These are phyloP conservation scores for Plantago ovata DNA, from an alignment of 257 asterid species.

Conservation along the genomic window DNA sequence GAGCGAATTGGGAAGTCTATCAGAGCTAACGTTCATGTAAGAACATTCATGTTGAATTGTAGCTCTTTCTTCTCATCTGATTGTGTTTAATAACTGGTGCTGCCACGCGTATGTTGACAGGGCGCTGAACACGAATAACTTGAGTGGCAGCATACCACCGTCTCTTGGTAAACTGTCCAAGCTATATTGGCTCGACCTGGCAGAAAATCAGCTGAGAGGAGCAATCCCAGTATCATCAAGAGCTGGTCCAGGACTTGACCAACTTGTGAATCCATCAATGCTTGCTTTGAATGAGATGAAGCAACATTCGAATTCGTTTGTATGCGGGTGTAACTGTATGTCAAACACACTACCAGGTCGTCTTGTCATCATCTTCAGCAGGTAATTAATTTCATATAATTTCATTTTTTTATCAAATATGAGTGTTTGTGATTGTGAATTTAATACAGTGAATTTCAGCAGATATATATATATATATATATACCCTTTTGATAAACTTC, in stretches of 20 bases:
- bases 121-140: slow-evolving; percentile 88
- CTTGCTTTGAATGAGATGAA: too few relatives aligned
- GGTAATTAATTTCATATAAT: too few relatives aligned
- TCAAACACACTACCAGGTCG: too few relatives aligned
- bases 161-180: slow-evolving; percentile 82
- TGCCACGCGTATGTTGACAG: slow-evolving; percentile 33
- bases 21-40: slow-evolving; percentile 86
- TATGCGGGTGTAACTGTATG: too few relatives aligned
- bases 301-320: too few relatives aligned
- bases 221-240: slow-evolving; percentile 75
- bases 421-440: too few relatives aligned
- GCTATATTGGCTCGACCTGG: slow-evolving; percentile 90
- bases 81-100: neutral
- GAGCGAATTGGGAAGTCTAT: slow-evolving; percentile 68
- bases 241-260: slow-evolving; percentile 82
- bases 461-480: too few relatives aligned
- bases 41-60: slow-evolving; percentile 19
- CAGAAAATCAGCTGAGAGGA: slow-evolving; percentile 82
- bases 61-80: neutral
- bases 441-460: too few relatives aligned
- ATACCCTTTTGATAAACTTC: too few relatives aligned
- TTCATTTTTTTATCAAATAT: too few relatives aligned
- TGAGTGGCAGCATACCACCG: slow-evolving; percentile 82
- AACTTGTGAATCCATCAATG: too few relatives aligned
- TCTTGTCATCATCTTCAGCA: too few relatives aligned